Base-by-base conservation (phyloP, 2,329 filamentous ascomycete species). In the Coleophoma eucalyptorum region DNA sequence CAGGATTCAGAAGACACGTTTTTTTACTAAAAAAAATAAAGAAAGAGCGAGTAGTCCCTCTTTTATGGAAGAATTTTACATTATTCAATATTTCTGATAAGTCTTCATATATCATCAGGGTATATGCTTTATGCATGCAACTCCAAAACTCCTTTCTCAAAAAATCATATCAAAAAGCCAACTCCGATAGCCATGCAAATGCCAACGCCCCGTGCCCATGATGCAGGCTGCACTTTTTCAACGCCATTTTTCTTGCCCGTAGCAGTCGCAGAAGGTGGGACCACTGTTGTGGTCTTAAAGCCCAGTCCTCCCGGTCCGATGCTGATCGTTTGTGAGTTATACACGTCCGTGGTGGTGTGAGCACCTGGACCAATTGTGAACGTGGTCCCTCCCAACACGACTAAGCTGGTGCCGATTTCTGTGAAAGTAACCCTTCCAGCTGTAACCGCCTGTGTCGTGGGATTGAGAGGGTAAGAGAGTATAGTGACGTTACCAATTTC, bases 281-380 rank as follows among this genome's bases (percentile, higher is more conserved):
- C 51, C 12, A 65, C 55, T 13, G 61, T 64, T 15, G 58, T 61
- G 7, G 59, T 59, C 21, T 53, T 49, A 43, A 65, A 63, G 12
- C 61, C 62, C 16, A 65, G 48, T 1, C 60, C 61, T 5, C 53
- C 49, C 5, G 62, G 60, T 15, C 62, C 62, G 34, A 65, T 55
- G 41, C 56, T 62, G 40, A 54, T 41, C 13, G 51, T 54, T 31
- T 51, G 38, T 3, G 35, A 16, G 13, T 37, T 44, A 31, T 42
- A 32, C 5, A 52, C 40, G 33, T 48, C 46, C 10, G 48, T 43
- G 19, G 32, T 45, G 6, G 48, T 50, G 19, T 21, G 18, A 8
- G 48, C 48, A 21, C 37, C 40, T 13, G 35, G 20, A 18, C 46
- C 50, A 20, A 48, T 34, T 10, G 58, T 63, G 43, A 54, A 64